A percentile compares a stretch with the other conserved stretches of the same genome.
Evolutionary conservation across 2,329 filamentous ascomycete genomes (phyloP).

Genomic region (Trichoderma pleuroti): DNA sequence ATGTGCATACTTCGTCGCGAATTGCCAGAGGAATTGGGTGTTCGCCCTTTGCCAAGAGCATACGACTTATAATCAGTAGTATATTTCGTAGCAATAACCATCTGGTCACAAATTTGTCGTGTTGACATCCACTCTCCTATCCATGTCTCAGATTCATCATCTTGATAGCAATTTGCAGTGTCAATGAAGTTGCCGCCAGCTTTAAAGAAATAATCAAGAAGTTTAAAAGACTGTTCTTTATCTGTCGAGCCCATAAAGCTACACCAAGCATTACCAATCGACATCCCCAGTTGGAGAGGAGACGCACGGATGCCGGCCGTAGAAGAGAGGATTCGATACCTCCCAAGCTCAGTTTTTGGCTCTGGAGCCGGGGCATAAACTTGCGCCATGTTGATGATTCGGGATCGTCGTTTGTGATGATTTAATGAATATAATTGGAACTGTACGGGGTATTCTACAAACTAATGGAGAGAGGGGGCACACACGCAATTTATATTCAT

Average conservation of each 20-base stretch:
- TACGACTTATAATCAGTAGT: background rate
- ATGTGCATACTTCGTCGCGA: background rate
- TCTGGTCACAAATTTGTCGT: background rate
- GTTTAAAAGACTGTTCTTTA: background rate
- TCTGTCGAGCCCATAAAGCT: background rate
- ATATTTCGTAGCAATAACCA: background rate
- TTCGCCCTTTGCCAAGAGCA: background rate
- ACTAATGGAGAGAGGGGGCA: background rate
- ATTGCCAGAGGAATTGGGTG: background rate
- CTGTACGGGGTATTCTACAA: background rate
- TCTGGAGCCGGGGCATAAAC: background rate
- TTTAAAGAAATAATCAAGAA: background rate
- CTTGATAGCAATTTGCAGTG: background rate
- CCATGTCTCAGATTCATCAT: background rate
- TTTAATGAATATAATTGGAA: background rate
- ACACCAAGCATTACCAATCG: background rate
- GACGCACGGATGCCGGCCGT: background rate
- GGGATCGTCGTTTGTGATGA: background rate
- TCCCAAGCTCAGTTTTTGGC: background rate
- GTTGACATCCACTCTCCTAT: background rate
- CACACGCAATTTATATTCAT: background rate
- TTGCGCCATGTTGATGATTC: background rate
- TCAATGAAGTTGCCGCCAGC: background rate
- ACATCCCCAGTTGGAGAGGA: background rate
- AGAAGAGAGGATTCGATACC: background rate